These are phyloP conservation scores for Cadophora sp. DNA, from an alignment of 2,329 filamentous ascomycete genomes.

Conservation along the genomic window DNA sequence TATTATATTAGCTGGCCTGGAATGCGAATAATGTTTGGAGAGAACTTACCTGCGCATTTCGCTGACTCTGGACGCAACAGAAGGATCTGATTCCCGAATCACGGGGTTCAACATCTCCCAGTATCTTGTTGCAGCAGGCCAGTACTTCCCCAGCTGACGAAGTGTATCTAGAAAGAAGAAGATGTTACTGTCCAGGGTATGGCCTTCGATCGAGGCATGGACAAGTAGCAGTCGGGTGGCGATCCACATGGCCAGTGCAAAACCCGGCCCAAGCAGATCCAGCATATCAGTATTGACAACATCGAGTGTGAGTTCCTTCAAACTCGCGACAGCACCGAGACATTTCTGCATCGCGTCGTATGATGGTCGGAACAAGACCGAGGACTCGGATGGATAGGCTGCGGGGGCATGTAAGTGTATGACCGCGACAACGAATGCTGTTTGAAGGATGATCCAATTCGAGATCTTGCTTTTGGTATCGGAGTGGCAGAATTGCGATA, in stretches of 20 bases:
- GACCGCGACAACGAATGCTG: constrained; percentile 18
- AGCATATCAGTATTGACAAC: constrained; percentile 21
- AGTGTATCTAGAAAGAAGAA: constrained; percentile 20
- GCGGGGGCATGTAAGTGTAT: constrained; percentile 11
- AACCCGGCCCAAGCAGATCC: constrained; percentile 14
- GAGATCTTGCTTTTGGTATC: constrained; percentile 23
- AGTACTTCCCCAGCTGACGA: constrained; percentile 9
- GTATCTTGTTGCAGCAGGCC: constrained; percentile 4
- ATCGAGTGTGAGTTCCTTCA: constrained; percentile 19
- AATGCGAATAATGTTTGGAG: not conserved
- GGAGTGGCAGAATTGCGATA: constrained; percentile 20
- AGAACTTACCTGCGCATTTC: constrained; percentile 17
- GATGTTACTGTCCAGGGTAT: constrained; percentile 7
- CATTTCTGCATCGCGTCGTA: constrained; percentile 22
- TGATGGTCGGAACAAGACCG: constrained; percentile 7
- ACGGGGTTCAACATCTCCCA: constrained; percentile 10
- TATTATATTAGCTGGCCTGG: not conserved
- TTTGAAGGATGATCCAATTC: constrained; percentile 23
- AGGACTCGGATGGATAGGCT: constrained; percentile 13
- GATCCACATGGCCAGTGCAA: constrained; percentile 14
- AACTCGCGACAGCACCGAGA: constrained; percentile 17
- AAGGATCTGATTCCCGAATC: not conserved
- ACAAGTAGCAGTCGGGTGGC: constrained; percentile 15
- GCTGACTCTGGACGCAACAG: not conserved
- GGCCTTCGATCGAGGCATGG: constrained; percentile 10